phyloP scores from a whole-genome alignment of 352 stramenopile genomes.

The Globisporangium paroecandrum region DNA sequence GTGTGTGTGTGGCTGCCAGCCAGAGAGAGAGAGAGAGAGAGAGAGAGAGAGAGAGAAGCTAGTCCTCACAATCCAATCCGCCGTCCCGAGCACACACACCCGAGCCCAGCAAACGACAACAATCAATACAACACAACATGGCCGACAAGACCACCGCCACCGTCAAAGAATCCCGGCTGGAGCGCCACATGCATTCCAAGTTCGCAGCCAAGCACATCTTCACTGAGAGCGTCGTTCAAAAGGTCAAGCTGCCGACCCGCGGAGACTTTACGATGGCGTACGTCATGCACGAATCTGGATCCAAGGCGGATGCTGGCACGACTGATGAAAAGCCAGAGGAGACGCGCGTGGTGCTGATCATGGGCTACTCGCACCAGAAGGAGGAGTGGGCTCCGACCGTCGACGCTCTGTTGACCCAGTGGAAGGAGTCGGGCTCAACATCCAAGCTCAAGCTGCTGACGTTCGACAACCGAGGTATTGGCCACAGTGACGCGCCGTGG shows the following conservation, averaged over 20 bases:
- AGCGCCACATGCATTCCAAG: constrained; percentile 10
- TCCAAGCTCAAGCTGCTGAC: constrained; percentile 44
- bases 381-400: constrained; percentile 40
- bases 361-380: constrained; percentile 41
- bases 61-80: too few relatives aligned
- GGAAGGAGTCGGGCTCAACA: constrained; percentile 10
- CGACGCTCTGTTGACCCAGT: constrained; percentile 26
- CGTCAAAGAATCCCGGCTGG: too few relatives aligned
- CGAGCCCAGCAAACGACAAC: too few relatives aligned
- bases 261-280: constrained; percentile 43
- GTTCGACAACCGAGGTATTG: constrained; percentile 61
- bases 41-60: too few relatives aligned
- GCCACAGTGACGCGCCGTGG: constrained; percentile 27
- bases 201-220: constrained; percentile 1
- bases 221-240: neutral
- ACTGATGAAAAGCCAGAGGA: constrained; percentile 11
- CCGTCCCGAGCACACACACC: too few relatives aligned
- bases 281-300: constrained; percentile 28
- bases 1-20: too few relatives aligned
- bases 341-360: constrained; percentile 36
- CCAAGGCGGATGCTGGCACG: neutral
- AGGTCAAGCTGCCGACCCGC: constrained; percentile 35
- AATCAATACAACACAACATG: too few relatives aligned
- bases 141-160: too few relatives aligned
- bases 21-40: too few relatives aligned